Evolutionary conservation across 2,329 filamentous ascomycete genomes (phyloP).

Genomic region (Aspergillus jensenii): DNA sequence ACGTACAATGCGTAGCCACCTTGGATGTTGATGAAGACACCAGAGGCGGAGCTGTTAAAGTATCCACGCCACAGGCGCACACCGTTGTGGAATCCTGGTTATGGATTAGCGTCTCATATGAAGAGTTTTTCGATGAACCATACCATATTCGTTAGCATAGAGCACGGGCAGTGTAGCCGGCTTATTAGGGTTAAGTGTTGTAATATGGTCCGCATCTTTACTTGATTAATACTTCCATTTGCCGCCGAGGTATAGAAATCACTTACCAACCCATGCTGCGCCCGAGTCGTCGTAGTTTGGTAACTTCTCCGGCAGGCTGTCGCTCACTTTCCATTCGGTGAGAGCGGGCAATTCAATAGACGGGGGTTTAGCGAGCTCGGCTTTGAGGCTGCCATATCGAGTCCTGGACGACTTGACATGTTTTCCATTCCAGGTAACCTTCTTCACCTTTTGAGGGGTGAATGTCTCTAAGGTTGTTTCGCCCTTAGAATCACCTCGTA

Average conservation of each 20-base stretch:
- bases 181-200: slow-evolving; percentile 41
- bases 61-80: slow-evolving; percentile 48
- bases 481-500: slow-evolving; percentile 49
- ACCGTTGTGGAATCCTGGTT: slow-evolving; percentile 43
- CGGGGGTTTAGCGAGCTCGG: slow-evolving; percentile 28
- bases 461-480: slow-evolving; percentile 48
- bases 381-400: slow-evolving; percentile 42
- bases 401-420: slow-evolving; percentile 31
- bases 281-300: slow-evolving; percentile 45
- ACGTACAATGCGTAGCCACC: slow-evolving; percentile 52
- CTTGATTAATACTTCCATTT: slow-evolving; percentile 3
- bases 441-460: slow-evolving; percentile 46
- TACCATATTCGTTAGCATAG: slow-evolving; percentile 48
- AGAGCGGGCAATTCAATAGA: slow-evolving; percentile 34
- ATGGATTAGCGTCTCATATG: neutral
- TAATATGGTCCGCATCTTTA: slow-evolving; percentile 40
- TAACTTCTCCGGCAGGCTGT: slow-evolving; percentile 45
- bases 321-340: slow-evolving; percentile 41
- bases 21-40: slow-evolving; percentile 50
- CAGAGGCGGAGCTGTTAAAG: slow-evolving; percentile 38
- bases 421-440: slow-evolving; percentile 55
- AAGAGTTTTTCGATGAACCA: neutral
- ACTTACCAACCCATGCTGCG: slow-evolving; percentile 34
- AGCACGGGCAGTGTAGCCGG: slow-evolving; percentile 48
- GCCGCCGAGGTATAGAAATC: neutral